Evolutionary conservation across 768 basidiomycete genomes (phyloP), one percentile per base, ranked within the genome.

Genomic region (Termitomyces bulborhizus): DNA sequence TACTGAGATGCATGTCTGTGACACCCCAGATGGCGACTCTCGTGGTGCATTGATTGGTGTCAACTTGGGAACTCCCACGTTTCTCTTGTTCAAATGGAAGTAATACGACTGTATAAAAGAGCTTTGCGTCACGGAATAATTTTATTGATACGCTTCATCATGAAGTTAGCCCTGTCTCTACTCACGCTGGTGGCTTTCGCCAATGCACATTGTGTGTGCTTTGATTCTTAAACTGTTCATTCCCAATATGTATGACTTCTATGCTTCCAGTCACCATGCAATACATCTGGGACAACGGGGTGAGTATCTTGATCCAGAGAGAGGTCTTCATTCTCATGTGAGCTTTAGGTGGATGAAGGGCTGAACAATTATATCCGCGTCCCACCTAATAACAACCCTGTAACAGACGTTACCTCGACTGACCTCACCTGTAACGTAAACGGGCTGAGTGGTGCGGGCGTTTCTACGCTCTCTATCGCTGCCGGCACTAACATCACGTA

Each of bases 341-440:
- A 31, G n/a, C 29, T 42, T 15, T 31, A 77, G 76, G 71, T 64
- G 21, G 79, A 81, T 60, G 62, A 77, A 59, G 79, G 79, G 1
- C 64, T 64, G 34, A 80, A 80, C 66, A 73, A 60, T 29, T 72
- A 70, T 60, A 65, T 80, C 46, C 78, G 79, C 48, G 61, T 80
- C 21, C 68, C 76, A 8, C 79, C 79, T 15, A 80, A 63, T 68
- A 81, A 81, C 68, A 80, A 79, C 62, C 79, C 79, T 13, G 78
- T 80, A 43, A 78, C 77, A 31, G 79, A 81, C 54, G 79, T 81
- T 24, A 78, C 77, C 26, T 78, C 76, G 24, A 80, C 66, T 3
- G 79, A 80, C 61, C 55, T 80, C 18, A 79, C 77, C 26, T 80
- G 79, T 71, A 80, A 80, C 57, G 79, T 80, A 55, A 72, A 73